Evolutionary conservation across 208 protist genomes (phyloP), one percentile per base, ranked within the genome.

Genomic region (Blastocrithidia nonstop): DNA sequence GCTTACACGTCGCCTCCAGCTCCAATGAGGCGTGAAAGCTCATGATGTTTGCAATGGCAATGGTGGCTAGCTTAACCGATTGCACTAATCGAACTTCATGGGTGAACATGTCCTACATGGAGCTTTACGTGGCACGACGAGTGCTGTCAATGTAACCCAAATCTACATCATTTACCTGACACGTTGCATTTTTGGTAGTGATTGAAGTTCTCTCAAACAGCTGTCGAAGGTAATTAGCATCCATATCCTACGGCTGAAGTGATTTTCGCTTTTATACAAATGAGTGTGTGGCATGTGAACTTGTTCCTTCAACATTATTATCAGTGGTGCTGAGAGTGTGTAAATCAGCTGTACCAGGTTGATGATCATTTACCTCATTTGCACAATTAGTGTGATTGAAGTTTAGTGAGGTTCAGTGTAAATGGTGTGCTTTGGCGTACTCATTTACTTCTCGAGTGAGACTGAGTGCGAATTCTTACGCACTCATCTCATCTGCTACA

Each of bases 1-100:
- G 65, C 54, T 70, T 80, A 54, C 82, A 92, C 11, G 82, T 92
- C 8, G 72, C 73, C 61, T 92, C 82, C 45, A 92, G 45, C 59
- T 85, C 74, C n/a, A 92, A 59, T 23, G 71, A 79, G 7, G 77
- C 54, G 56, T 92, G 77, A 46, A 92, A 92, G 11, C 63, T 67
- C 48, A 92, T 73, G 22, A 88, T 66, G 61, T 88, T 85, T 6
- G 74, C 74, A 23, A 92, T 66, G 6, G 74, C 70, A 13, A 85
- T 58, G 1, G 71, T 76, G 8, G 68, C 57, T 1, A 86, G 59
- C 20, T 62, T 61, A 24, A 91, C n/a, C n/a, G n/a, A n/a, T n/a
- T n/a, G n/a, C n/a, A n/a, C n/a, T n/a, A n/a, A n/a, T n/a, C n/a
- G n/a, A n/a, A n/a, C n/a, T n/a, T n/a, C n/a, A n/a, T n/a, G n/a